A percentile compares a stretch with the other conserved stretches of the same genome.
These are phyloP conservation scores for Spizellomyces punctatus DNA, from an alignment of 192 early-diverging fungal genomes.

Conservation along the genomic window DNA sequence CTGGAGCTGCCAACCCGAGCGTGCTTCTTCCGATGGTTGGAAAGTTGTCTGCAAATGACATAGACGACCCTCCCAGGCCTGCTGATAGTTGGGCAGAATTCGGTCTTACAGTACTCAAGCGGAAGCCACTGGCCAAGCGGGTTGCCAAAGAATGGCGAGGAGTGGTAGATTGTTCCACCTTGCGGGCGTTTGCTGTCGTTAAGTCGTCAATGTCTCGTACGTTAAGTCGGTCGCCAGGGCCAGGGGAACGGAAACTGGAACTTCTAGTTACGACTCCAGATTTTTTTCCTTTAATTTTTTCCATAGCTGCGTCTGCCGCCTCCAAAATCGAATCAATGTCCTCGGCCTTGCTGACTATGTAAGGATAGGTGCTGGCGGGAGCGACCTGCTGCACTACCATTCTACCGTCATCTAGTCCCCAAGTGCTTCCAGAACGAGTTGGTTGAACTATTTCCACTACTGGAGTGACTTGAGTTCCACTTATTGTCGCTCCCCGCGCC, in stretches of 20 bases:
- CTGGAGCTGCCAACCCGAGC: constrained; percentile 16
- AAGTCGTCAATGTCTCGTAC: constrained; percentile 9
- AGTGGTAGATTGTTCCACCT: background rate
- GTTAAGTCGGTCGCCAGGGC: background rate
- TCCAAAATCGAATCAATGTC: constrained; percentile 21
- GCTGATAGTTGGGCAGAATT: background rate
- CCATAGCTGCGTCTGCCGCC: background rate
- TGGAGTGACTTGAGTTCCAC: background rate
- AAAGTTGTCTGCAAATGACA: constrained; percentile 17
- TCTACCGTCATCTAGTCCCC: background rate
- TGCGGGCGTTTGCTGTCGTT: background rate
- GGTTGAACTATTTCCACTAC: background rate
- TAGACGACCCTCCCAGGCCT: background rate
- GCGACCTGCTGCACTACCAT: background rate
- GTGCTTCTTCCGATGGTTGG: background rate
- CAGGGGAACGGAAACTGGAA: background rate
- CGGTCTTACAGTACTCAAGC: background rate
- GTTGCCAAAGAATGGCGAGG: constrained; percentile 12
- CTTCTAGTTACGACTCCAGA: background rate
- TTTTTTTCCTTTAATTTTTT: background rate
- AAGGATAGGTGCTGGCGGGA: background rate
- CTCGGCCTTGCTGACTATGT: constrained; percentile 16
- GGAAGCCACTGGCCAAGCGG: constrained; percentile 7
- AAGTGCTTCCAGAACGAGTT: background rate
- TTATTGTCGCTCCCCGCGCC: background rate